Evolutionary conservation across 768 basidiomycete genomes (phyloP).

Genomic region (Trametes meyenii): DNA sequence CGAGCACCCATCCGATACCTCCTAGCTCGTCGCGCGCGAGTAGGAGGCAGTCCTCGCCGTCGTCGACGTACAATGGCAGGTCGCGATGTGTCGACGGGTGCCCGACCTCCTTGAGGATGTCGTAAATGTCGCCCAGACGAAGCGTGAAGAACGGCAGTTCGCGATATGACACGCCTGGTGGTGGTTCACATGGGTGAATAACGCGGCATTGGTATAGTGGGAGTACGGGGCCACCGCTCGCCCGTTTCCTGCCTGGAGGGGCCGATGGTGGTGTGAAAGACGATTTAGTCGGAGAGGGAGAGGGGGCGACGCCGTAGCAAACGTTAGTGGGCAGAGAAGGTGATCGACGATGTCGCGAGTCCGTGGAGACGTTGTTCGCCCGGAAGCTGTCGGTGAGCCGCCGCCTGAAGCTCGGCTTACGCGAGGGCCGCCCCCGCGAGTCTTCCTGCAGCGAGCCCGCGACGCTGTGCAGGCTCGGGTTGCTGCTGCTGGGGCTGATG

Average conservation of each 20-base stretch:
- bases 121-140: conserved; percentile 60
- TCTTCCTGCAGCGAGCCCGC: conserved; percentile 14
- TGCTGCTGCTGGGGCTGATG: conserved; percentile 23
- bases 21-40: conserved; percentile 61
- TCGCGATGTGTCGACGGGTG: conserved; percentile 76
- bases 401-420: conserved; percentile 32
- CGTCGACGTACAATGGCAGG: conserved; percentile 78
- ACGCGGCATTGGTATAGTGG: conserved; percentile 69
- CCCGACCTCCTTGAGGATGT: conserved; percentile 75
- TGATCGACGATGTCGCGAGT: conserved; percentile 29
- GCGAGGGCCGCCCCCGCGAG: conserved; percentile 25
- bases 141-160: conserved; percentile 78
- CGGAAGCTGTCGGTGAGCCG: conserved; percentile 31
- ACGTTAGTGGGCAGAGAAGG: conserved; percentile 27
- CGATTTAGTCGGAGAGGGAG: conserved; percentile 23
- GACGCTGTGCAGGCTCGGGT: conserved; percentile 18
- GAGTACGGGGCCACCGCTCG: conserved; percentile 20
- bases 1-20: conserved; percentile 77
- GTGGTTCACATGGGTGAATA: conserved; percentile 70
- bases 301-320: background rate
- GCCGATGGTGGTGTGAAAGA: conserved; percentile 15
- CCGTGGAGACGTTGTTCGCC: conserved; percentile 12
- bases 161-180: conserved; percentile 64
- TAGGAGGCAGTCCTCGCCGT: conserved; percentile 74
- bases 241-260: conserved; percentile 8